phyloP scores from a whole-genome alignment of 805 yeast genomes.

The Candida mattraensis region DNA sequence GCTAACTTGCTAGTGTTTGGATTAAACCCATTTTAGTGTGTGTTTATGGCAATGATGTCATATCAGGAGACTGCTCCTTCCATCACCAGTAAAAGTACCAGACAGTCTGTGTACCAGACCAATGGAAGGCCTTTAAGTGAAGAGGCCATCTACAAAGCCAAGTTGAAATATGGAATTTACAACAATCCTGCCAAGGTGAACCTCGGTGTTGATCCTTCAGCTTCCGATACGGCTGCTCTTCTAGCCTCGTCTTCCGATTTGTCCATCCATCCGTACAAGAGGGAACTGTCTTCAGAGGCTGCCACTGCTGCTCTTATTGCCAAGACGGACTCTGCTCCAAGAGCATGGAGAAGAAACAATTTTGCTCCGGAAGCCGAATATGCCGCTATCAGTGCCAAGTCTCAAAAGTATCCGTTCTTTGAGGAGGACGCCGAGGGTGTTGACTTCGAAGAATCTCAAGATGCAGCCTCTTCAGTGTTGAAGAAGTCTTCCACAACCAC shows the following conservation, averaged over 20 bases:
- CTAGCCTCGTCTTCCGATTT: constrained; percentile 69
- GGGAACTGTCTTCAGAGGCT: constrained; percentile 60
- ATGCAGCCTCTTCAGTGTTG: constrained; percentile 45
- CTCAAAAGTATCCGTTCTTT: constrained; percentile 33
- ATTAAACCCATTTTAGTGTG: too few relatives aligned
- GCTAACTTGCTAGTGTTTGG: too few relatives aligned
- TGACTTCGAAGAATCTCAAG: constrained; percentile 38
- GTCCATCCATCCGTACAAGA: constrained; percentile 62
- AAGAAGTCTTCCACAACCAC: constrained; percentile 27
- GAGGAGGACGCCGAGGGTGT: constrained; percentile 24
- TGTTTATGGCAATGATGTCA: constrained; percentile 28
- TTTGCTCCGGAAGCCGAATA: constrained; percentile 49
- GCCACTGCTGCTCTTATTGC: constrained; percentile 62
- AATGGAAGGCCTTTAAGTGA: constrained; percentile 70
- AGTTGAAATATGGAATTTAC: constrained; percentile 66
- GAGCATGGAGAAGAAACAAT: constrained; percentile 47
- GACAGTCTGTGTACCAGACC: constrained; percentile 57
- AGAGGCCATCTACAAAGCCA: constrained; percentile 75
- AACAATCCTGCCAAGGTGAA: constrained; percentile 49
- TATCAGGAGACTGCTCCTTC: constrained; percentile 31
- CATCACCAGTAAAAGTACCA: constrained; percentile 30
- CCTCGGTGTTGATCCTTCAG: constrained; percentile 65
- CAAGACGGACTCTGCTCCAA: constrained; percentile 45
- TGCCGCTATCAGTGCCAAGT: constrained; percentile 40
- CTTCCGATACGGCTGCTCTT: constrained; percentile 76